These are phyloP conservation scores for Rhododendron ovatum DNA, from an alignment of 148 eudicot genomes.

Conservation along the genomic window DNA sequence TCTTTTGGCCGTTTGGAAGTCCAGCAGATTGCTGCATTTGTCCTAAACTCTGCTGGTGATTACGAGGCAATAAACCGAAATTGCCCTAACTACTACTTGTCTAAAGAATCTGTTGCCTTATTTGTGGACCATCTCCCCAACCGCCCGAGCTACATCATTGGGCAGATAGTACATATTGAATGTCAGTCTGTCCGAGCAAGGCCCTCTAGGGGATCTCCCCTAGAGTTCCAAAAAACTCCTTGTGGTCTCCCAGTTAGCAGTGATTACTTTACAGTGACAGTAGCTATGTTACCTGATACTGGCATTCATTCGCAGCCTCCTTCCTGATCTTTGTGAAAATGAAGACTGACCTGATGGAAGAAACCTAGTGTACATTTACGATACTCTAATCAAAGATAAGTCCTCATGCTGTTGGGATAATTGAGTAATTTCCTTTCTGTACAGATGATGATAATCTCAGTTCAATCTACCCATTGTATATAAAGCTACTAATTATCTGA, in stretches of 20 bases:
- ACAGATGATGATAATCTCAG: constrained; percentile 18
- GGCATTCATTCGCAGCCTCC: constrained; percentile 57
- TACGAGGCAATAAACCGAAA: constrained; percentile 88
- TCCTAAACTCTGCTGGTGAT: constrained; percentile 66
- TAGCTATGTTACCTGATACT: constrained; percentile 85
- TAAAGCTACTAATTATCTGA: neutral
- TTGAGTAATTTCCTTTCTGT: constrained; percentile 19
- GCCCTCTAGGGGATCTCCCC: constrained; percentile 21
- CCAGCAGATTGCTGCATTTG: constrained; percentile 90
- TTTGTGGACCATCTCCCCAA: constrained; percentile 71
- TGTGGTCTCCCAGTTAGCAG: constrained; percentile 66
- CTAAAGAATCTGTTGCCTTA: constrained; percentile 86
- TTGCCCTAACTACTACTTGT: constrained; percentile 73
- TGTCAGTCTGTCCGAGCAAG: constrained; percentile 47
- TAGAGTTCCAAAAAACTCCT: constrained; percentile 37
- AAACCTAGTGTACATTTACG: constrained; percentile 30
- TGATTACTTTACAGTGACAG: constrained; percentile 79
- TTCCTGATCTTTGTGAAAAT: constrained; percentile 70
- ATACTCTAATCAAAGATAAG: neutral
- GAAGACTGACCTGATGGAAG: constrained; percentile 75
- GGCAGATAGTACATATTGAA: constrained; percentile 93
- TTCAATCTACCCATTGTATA: constrained; percentile 11
- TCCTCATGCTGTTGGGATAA: constrained; percentile 14
- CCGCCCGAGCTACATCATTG: constrained; percentile 69
- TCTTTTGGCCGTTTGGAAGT: constrained; percentile 79